A percentile compares a stretch with the other conserved stretches of the same genome.
These are phyloP conservation scores for Logfia minima DNA, from an alignment of 129 eudicot species.

Conservation along the genomic window DNA sequence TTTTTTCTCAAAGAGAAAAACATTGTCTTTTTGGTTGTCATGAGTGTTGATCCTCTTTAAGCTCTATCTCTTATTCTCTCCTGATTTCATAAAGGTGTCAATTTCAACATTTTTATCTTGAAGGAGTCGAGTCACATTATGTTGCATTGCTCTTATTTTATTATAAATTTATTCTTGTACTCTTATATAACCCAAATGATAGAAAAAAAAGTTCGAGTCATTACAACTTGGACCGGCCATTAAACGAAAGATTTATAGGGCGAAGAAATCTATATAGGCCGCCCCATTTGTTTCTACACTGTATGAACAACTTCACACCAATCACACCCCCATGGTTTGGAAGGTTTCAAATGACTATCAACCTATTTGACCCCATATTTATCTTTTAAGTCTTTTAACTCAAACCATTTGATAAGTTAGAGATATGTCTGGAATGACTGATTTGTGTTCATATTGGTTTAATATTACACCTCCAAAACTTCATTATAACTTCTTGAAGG, in stretches of 20 bases:
- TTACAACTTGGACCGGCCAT: slow-evolving; percentile 4
- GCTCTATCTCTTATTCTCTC: background rate
- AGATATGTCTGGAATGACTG: no score
- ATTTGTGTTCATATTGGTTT: no score
- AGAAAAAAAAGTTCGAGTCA: background rate
- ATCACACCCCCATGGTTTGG: slow-evolving; percentile 9
- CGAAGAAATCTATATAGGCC: slow-evolving; percentile 50
- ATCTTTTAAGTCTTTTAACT: background rate
- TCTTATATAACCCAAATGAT: background rate
- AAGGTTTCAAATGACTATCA: background rate
- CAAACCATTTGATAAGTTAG: background rate
- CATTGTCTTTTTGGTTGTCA: background rate
- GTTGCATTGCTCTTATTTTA: background rate
- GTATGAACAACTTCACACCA: slow-evolving; percentile 12
- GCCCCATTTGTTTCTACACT: slow-evolving; percentile 63
- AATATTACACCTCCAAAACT: no score
- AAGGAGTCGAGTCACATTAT: background rate
- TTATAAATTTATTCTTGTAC: background rate
- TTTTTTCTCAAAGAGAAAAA: background rate
- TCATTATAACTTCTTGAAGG: no score
- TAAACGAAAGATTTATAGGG: slow-evolving; percentile 66
- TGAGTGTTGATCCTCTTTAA: background rate
- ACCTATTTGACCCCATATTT: background rate
- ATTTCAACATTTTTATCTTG: background rate
- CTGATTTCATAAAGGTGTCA: background rate